Base-by-base conservation (phyloP, 768 basidiomycete genomes). In the Trametes cingulata region DNA sequence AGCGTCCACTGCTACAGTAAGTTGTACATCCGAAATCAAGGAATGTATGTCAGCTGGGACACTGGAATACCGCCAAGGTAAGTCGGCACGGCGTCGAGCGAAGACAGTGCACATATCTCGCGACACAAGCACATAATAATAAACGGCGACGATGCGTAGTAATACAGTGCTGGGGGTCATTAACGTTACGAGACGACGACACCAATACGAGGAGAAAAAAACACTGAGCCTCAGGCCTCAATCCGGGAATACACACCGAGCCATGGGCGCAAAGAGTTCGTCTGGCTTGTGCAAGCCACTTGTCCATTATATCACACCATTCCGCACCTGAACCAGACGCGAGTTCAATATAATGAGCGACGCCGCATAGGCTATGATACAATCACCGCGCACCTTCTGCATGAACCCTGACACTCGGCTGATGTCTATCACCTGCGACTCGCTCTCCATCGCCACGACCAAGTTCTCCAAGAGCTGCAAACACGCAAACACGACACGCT, bases 371-470 rank as follows among this genome's bases (percentile, higher is more conserved):
- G 49, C 0, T 8, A 41, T 13, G 9, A 17, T 33, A 54, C 51
- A 20, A 20, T 46, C 58, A 64, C 65, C 56, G 42, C 77, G 25
- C 51, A 90, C 90, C 80, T 92, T 94, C 73, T 91, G 90, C 90
- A 95, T 90, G 72, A 95, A 95, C 1, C 88, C 90, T 47, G 92
- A 92, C 40, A 95, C 89, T 54, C 92, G 85, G 43, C 85, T 85
- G 53, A 95, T 85, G 72, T 95, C 93, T 29, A 90, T 84, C 57
- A 89, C 82, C 60, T 89, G 85, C 43, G 88, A 76, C 68, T 95
- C 93, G 67, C 92, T 95, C 72, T 96, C 93, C 51, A 97, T 84
- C 29, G 95, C 93, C 64, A 90, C 78, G 27, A 95, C 82, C 51
- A 97, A 79, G 64, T 89, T 86, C 65, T 92, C 92, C 55, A 96